Base-by-base conservation (phyloP, 805 yeast genomes). In the Sugiyamaella qingdaonensis region DNA sequence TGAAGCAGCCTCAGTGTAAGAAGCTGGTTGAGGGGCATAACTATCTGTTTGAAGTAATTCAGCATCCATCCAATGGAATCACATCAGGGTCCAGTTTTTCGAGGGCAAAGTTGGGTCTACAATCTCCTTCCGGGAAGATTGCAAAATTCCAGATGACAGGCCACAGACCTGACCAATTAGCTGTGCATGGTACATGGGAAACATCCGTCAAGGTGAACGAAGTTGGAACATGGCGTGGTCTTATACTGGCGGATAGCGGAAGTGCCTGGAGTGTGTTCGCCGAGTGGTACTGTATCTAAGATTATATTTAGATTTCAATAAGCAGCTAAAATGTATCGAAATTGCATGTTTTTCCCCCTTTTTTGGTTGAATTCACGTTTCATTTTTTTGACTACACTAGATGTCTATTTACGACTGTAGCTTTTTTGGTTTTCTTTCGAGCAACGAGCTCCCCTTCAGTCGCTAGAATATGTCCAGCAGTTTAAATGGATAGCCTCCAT, bases 221-320 rank as follows among this genome's bases (percentile, higher is more conserved):
- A 64, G 66, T 71, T 1, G 99, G 99, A 1, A 66, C 77, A 14
- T 94, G 96, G 88, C 78, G 91, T 53, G 92, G 89, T 1, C 77
- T 91, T 46, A 88, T 88, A 0, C 79, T 86, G 37, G 85, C 88
- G 9, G 92, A 88, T 57, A 79, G 83, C 39, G 88, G 87, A 2
- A 77, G 77, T 51, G 84, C 89, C 51, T 88, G 96, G 88, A 85
- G 89, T 62, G 88, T 87, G 2, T 89, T 88, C 70, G 90, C 95
- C 11, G 96, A 90, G 68, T 92, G 99, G 99, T 73, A 74, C 32
- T 85, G 92, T 67, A 67, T 72, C 16, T 69, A 59, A n/a, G n/a
- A n/a, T n/a, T n/a, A n/a, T n/a, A n/a, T n/a, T n/a, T n/a, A n/a
- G n/a, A n/a, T n/a, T n/a, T n/a, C n/a, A n/a, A n/a, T n/a, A n/a